A percentile compares a stretch with the other conserved stretches of the same genome.
These are phyloP conservation scores for Globisporangium okanoganense DNA, from an alignment of 352 stramenopile genomes.

Conservation along the genomic window DNA sequence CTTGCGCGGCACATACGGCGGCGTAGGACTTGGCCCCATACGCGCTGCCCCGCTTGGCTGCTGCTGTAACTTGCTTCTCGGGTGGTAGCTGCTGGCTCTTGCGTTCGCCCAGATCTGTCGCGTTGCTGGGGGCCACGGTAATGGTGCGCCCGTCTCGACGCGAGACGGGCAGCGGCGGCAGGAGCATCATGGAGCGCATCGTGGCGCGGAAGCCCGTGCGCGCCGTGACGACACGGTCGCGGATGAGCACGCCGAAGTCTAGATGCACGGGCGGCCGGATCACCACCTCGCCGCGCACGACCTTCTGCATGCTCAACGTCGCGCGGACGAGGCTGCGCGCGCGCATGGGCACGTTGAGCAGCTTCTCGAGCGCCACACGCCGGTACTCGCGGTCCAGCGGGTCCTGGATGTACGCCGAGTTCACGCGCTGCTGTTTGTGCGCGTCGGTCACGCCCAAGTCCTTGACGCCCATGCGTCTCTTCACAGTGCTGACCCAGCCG, in stretches of 20 bases:
- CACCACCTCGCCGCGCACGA: conserved; percentile 10
- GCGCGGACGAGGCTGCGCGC: conserved; percentile 16
- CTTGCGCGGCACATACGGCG: background rate
- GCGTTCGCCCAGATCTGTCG: background rate
- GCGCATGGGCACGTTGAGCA: conserved; percentile 14
- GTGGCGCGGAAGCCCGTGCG: conserved; percentile 1
- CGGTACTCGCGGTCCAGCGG: conserved; percentile 2
- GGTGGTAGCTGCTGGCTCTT: background rate
- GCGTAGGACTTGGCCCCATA: background rate
- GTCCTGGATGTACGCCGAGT: conserved; percentile 4
- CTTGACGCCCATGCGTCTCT: background rate
- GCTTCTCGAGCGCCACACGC: conserved; percentile 8
- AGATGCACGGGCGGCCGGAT: conserved; percentile 14
- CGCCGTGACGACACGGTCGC: conserved; percentile 12
- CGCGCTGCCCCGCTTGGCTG: background rate
- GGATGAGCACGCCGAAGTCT: conserved; percentile 19
- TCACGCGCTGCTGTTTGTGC: background rate
- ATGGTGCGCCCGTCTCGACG: background rate
- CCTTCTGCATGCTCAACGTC: conserved; percentile 13
- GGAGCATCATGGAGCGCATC: background rate
- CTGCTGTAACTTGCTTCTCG: background rate
- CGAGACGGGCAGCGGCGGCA: background rate
- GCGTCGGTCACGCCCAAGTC: background rate
- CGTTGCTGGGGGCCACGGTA: background rate
- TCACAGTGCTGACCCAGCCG: background rate